These are phyloP conservation scores for Leucaena leucocephala DNA, from an alignment of 306 rosid genomes.

Conservation along the genomic window DNA sequence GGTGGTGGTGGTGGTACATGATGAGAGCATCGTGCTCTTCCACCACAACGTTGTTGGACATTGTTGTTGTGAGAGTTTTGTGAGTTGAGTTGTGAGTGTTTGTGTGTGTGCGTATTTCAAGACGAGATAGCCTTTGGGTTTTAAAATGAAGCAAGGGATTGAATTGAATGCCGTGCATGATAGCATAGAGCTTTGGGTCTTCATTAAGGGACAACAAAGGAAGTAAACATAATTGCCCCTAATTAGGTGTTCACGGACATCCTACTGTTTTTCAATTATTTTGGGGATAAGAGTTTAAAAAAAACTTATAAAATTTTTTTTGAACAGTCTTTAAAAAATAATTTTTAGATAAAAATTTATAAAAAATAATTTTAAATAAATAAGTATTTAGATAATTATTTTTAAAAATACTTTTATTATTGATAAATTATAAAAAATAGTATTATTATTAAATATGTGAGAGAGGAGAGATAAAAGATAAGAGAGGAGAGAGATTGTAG, in stretches of 20 bases:
- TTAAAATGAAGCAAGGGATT: constrained; percentile 38
- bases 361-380: no score
- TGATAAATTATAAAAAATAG: no score
- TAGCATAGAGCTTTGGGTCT: constrained; percentile 35
- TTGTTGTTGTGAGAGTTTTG: constrained; percentile 19
- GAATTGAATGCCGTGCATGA: neutral
- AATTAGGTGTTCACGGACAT: neutral
- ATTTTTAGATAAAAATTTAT: no score
- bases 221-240: constrained; percentile 36
- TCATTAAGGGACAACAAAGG: constrained; percentile 44
- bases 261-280: neutral
- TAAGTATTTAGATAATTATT: no score
- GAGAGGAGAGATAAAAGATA: no score
- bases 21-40: constrained; percentile 68
- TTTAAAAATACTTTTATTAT: no score
- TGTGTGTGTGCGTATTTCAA: neutral
- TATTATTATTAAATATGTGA: no score
- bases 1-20: constrained; percentile 52
- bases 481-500: no score
- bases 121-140: constrained; percentile 24
- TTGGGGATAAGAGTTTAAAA: no score
- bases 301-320: no score
- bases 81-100: neutral
- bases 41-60: constrained; percentile 44
- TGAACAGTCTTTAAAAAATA: no score